Evolutionary conservation across 495 filamentous ascomycete species (phyloP), one percentile per base, ranked within the genome.

Genomic region (Podospora tetraspora): DNA sequence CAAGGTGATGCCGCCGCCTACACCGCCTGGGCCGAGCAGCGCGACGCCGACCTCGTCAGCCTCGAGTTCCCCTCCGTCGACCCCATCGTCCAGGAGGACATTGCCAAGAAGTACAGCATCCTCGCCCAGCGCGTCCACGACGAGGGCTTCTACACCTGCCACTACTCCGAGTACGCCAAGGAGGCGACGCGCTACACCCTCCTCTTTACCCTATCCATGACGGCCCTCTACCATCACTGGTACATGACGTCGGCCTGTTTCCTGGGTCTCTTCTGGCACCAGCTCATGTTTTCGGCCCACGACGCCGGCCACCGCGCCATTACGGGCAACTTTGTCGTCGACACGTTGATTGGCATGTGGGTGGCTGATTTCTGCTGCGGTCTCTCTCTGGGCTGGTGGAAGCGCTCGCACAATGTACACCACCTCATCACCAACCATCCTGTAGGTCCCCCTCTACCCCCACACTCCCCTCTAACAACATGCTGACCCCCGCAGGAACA

Each of bases 261-360:
- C 61, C 70, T 85, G 29, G 83, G 83, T 12, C 63, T 80, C 24
- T 84, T 85, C 67, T 85, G 83, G 81, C 83, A 85, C 66, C 83
- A 83, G 66, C 80, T 85, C 74, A 83, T 85, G 81, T 85, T 85
- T 76, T 80, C 78, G 3, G 83, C 82, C 11, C 83, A 85, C 70
- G 83, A 85, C 66, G 83, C 83, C 11, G 83, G 81, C 19, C 83
- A 85, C 68, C 78, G 73, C 25, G 83, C 78, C 67, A 85, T 85
- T 62, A 82, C 83, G 10, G 77, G 80, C 60, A 79, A 80, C 72
- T 83, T 84, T 63, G 73, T 76, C 29, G 64, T 75, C 59, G 83
- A 84, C 72, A 81, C 79, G 3, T 63, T 84, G 27, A 82, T 84
- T 57, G 82, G 81, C 52, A 77, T 82, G 62, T 82, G 83, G 66